Evolutionary conservation across 2,329 filamentous ascomycete genomes (phyloP).

Genomic region (Phyllosticta paracitricarpa): DNA sequence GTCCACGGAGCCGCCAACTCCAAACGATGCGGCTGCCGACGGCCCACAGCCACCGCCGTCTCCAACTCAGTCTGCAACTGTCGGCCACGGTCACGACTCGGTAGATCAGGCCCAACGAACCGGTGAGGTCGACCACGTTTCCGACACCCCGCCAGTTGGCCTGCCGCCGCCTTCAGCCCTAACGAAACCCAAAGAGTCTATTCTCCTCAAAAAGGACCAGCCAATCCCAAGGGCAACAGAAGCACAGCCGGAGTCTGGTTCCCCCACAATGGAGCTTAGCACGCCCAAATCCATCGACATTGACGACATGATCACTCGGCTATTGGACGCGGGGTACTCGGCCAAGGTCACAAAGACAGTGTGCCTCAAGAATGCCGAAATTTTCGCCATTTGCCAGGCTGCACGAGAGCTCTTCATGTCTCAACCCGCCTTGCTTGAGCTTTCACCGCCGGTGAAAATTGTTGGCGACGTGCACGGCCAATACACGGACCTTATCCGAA

Average conservation of each 20-base stretch:
- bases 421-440: slow-evolving; percentile 83
- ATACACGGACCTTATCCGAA: slow-evolving; percentile 88
- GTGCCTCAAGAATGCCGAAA: slow-evolving; percentile 95
- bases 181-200: slow-evolving; percentile 75
- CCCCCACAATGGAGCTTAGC: slow-evolving; percentile 64
- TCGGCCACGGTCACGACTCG: slow-evolving; percentile 65
- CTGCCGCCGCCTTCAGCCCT: slow-evolving; percentile 41
- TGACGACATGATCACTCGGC: slow-evolving; percentile 91
- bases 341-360: slow-evolving; percentile 97
- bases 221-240: slow-evolving; percentile 48
- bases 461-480: slow-evolving; percentile 95
- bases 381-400: slow-evolving; percentile 82
- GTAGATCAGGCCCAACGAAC: slow-evolving; percentile 71
- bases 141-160: slow-evolving; percentile 73
- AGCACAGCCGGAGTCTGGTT: slow-evolving; percentile 35
- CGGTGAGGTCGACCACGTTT: slow-evolving; percentile 90
- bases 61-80: slow-evolving; percentile 66
- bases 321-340: slow-evolving; percentile 89
- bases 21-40: slow-evolving; percentile 22
- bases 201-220: slow-evolving; percentile 72
- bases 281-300: slow-evolving; percentile 88
- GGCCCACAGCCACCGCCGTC: slow-evolving; percentile 58
- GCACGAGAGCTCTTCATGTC: slow-evolving; percentile 82
- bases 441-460: slow-evolving; percentile 93
- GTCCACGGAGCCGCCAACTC: slow-evolving; percentile 32